Base-by-base conservation (phyloP, 2,329 filamentous ascomycete species). In the Penicillium sp. region DNA sequence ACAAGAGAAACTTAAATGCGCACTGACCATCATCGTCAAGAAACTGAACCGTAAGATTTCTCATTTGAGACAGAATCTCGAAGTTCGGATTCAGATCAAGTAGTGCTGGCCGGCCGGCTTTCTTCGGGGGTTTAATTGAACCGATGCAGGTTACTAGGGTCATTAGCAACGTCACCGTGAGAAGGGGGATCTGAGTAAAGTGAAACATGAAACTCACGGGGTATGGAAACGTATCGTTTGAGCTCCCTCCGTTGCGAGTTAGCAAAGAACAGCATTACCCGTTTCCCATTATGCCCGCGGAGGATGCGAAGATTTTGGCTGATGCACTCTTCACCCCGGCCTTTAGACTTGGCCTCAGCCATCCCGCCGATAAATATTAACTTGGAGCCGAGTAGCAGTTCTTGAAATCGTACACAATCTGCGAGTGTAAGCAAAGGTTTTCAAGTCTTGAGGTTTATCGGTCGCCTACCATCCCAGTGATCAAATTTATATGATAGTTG, bases 301-400 rank as follows among this genome's bases (percentile, higher is more conserved):
- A 77, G 64, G 9, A 77, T 69, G 5, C 75, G 72, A 16, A 77
- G 56, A 53, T 77, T 77, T 60, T 77, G 75, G 48, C 74, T 76
- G 64, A 77, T 76, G 51, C 74, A 76, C 66, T 77, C 75, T 55
- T 77, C 75, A 0, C 75, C 75, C 8, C 75, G 72, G 9, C 75
- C 75, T 57, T 76, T 77, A 42, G 74, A 76, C 44, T 74, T 76
- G 40, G 74, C 74, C 53, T 76, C 74, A 1, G 74, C 74, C 50
- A 77, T 75, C 0, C 75, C 75, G 0, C 72, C 74, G 32, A 76
- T 72, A 47, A 76, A 75, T 24, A 75, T 55, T 31, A 77, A 62
- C 50, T 71, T 72, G 4, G 74, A 71, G 16, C 67, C 66, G 8
- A 77, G 69, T 2, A 77, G 59, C 3, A 73, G 53, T 56, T 77